Evolutionary conservation across 2,329 filamentous ascomycete species (phyloP).

Genomic region (Colletotrichum euphorbiae): DNA sequence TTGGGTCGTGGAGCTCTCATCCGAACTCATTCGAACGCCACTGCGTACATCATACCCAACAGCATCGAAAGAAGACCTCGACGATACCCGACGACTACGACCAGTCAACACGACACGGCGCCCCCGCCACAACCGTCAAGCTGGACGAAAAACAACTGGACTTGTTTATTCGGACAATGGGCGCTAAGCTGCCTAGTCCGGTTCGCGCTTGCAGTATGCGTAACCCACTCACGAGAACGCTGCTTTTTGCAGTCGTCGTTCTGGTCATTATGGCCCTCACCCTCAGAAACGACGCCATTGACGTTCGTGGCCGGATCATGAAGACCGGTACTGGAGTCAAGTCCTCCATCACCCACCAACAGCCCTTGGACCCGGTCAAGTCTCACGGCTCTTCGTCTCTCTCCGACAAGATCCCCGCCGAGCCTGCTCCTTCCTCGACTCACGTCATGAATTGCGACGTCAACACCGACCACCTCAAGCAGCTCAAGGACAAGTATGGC

Average conservation of each 20-base stretch:
- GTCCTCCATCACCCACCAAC: slow-evolving; percentile 45
- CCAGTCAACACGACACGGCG: background rate
- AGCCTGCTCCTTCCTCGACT: slow-evolving; percentile 40
- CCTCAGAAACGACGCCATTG: slow-evolving; percentile 55
- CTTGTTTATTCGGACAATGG: slow-evolving; percentile 46
- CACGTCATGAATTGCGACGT: slow-evolving; percentile 62
- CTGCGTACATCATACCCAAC: background rate
- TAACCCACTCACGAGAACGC: slow-evolving; percentile 59
- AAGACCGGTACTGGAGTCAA: slow-evolving; percentile 53
- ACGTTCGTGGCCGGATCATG: slow-evolving; percentile 54
- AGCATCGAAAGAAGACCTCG: background rate
- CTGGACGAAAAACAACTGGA: slow-evolving; percentile 37
- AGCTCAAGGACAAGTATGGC: slow-evolving; percentile 59
- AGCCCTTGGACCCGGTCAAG: slow-evolving; percentile 42
- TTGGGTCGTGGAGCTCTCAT: slow-evolving; percentile 17
- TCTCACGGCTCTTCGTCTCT: slow-evolving; percentile 38
- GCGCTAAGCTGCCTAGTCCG: slow-evolving; percentile 52
- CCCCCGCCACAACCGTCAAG: slow-evolving; percentile 14
- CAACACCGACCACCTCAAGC: slow-evolving; percentile 58
- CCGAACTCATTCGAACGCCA: background rate
- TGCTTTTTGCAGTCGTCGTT: slow-evolving; percentile 57
- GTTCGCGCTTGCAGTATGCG: slow-evolving; percentile 62
- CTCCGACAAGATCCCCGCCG: slow-evolving; percentile 47
- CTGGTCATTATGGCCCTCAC: slow-evolving; percentile 56
- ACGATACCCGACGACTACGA: slow-evolving; percentile 15